Conservation (phyloP, 331 rosid species). For the Malus hybrid region DNA sequence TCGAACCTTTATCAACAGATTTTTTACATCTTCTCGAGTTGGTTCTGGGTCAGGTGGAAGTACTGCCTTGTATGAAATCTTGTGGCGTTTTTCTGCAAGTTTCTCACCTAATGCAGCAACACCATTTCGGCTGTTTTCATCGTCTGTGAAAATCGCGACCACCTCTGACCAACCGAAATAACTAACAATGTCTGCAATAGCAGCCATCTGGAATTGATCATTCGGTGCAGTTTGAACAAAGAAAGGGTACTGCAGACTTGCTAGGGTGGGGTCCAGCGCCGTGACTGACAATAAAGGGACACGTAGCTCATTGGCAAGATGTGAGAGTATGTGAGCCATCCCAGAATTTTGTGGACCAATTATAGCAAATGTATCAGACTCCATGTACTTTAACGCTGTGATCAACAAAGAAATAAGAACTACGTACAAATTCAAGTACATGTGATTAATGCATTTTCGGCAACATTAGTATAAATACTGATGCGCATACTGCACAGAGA, state of each 20-base stretch:
- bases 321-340: slow-evolving; percentile 37
- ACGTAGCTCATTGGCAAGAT: slow-evolving; percentile 42
- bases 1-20: slow-evolving; percentile 13
- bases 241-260: slow-evolving; percentile 35
- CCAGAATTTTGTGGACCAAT: slow-evolving; percentile 39
- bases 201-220: slow-evolving; percentile 37
- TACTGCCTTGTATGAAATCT: slow-evolving; percentile 30
- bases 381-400: slow-evolving; percentile 39
- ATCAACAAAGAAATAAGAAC: slow-evolving; percentile 3
- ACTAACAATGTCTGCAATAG: slow-evolving; percentile 34
- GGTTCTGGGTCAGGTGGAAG: slow-evolving; percentile 36
- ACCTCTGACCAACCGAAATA: slow-evolving; percentile 31
- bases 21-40: slow-evolving; percentile 13
- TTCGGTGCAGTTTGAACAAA: slow-evolving; percentile 47
- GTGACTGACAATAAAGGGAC: slow-evolving; percentile 36
- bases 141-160: slow-evolving; percentile 30
- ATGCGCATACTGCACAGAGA: too few species aligned
- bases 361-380: slow-evolving; percentile 32
- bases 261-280: slow-evolving; percentile 35
- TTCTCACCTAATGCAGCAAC: slow-evolving; percentile 28
- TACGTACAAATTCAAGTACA: too few species aligned
- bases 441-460: too few species aligned
- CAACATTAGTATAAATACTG: too few species aligned
- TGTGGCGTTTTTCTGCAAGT: slow-evolving; percentile 25
- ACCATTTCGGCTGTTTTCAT: slow-evolving; percentile 37